Evolutionary conservation across 345 rosid genomes (phyloP).

Genomic region (Mangifera indica): DNA sequence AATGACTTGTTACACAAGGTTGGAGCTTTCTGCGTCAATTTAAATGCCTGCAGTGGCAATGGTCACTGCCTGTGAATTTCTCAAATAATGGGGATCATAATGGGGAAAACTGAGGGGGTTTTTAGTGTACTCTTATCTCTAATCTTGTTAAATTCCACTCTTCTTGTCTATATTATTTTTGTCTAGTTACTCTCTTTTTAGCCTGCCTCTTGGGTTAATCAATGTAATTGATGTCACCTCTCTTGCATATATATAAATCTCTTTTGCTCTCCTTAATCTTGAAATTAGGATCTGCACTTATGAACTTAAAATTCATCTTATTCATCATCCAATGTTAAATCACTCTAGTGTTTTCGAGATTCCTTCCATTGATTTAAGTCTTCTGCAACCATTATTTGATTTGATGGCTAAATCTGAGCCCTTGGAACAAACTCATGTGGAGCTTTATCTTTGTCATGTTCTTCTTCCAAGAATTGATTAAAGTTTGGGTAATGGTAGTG

Average conservation of each 20-base stretch:
- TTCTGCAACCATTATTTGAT: neutral
- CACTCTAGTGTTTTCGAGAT: neutral
- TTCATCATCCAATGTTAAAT: neutral
- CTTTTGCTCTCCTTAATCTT: neutral
- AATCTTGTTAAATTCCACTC: constrained; percentile 8
- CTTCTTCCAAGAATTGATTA: neutral
- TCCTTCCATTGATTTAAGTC: neutral
- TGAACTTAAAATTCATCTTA: neutral
- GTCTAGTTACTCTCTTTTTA: neutral
- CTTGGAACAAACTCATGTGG: neutral
- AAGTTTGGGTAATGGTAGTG: neutral
- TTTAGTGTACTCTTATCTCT: neutral
- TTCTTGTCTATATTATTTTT: constrained; percentile 7
- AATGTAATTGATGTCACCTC: constrained; percentile 12
- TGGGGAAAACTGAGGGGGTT: too few species aligned
- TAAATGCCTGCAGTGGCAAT: constrained; percentile 82
- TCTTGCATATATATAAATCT: constrained; percentile 6
- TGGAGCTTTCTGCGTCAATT: constrained; percentile 51
- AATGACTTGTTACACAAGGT: neutral
- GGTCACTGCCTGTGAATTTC: constrained; percentile 84
- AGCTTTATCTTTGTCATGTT: constrained; percentile 2
- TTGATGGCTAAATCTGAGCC: neutral
- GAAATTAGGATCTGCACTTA: neutral
- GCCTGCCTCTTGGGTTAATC: constrained; percentile 12
- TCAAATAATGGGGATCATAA: constrained; percentile 23